A percentile compares a stretch with the other conserved stretches of the same genome.
These are phyloP conservation scores for Aspergillus avenaceus DNA, from an alignment of 495 filamentous ascomycete genomes.

Conservation along the genomic window DNA sequence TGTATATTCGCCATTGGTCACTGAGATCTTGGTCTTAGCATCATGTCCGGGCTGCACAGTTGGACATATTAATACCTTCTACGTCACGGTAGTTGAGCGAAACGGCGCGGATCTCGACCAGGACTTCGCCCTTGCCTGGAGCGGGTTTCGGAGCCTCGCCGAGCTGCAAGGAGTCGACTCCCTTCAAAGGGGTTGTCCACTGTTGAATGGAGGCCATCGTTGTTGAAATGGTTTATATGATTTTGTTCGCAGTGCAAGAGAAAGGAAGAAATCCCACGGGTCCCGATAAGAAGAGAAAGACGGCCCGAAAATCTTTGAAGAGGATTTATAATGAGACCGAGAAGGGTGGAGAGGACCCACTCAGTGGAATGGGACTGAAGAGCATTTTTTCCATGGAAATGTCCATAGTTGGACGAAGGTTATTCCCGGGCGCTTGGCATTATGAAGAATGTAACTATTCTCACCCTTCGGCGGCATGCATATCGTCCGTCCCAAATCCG, in stretches of 20 bases:
- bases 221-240: too few relatives aligned
- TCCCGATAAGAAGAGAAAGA: too few relatives aligned
- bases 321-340: background rate
- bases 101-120: constrained; percentile 53
- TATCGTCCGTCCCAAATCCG: background rate
- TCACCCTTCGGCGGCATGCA: background rate
- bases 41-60: background rate
- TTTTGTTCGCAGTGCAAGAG: too few relatives aligned
- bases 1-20: constrained; percentile 52
- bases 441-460: background rate
- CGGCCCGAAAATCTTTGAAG: constrained; percentile 2
- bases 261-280: too few relatives aligned
- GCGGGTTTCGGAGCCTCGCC: constrained; percentile 36
- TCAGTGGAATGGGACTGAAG: too few relatives aligned
- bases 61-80: constrained; percentile 38
- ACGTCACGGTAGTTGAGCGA: constrained; percentile 59
- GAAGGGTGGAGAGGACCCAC: constrained; percentile 1
- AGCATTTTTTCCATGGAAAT: background rate
- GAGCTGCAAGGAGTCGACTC: constrained; percentile 44
- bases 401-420: too few relatives aligned
- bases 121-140: constrained; percentile 45
- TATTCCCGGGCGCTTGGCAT: too few relatives aligned
- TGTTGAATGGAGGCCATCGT: constrained; percentile 33
- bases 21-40: constrained; percentile 21
- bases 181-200: constrained; percentile 47